Conservation (phyloP, 371 early-diverging fungal species). For the Thermomucor indicae-seudaticae region DNA sequence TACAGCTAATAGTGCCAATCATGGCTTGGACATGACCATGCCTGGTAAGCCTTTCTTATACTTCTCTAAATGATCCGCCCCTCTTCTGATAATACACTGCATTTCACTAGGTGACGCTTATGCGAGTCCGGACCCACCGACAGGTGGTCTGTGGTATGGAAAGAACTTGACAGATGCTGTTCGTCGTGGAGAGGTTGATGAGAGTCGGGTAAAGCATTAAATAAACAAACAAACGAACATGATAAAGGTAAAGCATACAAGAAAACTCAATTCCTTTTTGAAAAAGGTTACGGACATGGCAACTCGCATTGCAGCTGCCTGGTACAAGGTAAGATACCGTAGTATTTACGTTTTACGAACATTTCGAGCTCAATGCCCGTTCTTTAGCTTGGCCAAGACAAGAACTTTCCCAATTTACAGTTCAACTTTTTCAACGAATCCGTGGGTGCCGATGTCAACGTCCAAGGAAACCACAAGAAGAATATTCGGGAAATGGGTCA, state of each 20-base stretch:
- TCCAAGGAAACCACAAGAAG: conserved; percentile 25
- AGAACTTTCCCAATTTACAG: conserved; percentile 26
- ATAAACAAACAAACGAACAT: background rate
- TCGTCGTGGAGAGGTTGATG: conserved; percentile 11
- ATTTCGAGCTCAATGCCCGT: background rate
- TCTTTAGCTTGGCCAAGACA: conserved; percentile 21
- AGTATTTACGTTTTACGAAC: background rate
- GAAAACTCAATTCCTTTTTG: background rate
- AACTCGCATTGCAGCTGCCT: conserved; percentile 48
- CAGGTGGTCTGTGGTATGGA: conserved; percentile 7
- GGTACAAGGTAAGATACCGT: conserved; percentile 27
- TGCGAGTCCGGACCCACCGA: background rate
- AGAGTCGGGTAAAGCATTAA: conserved; percentile 17
- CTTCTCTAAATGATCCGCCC: background rate
- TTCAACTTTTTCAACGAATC: conserved; percentile 16
- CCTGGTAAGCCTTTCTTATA: conserved; percentile 26
- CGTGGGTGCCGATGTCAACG: conserved; percentile 15
- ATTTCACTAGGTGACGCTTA: background rate
- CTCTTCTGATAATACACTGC: background rate
- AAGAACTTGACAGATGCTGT: conserved; percentile 24
- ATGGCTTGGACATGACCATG: conserved; percentile 62
- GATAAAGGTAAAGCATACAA: too few relatives aligned
- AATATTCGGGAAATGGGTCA: conserved; percentile 30
- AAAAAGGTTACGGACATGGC: conserved; percentile 48
- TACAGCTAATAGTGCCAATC: conserved; percentile 28